phyloP scores from a whole-genome alignment of 2,329 filamentous ascomycete species.

The Xylariomycetidae sp. region DNA sequence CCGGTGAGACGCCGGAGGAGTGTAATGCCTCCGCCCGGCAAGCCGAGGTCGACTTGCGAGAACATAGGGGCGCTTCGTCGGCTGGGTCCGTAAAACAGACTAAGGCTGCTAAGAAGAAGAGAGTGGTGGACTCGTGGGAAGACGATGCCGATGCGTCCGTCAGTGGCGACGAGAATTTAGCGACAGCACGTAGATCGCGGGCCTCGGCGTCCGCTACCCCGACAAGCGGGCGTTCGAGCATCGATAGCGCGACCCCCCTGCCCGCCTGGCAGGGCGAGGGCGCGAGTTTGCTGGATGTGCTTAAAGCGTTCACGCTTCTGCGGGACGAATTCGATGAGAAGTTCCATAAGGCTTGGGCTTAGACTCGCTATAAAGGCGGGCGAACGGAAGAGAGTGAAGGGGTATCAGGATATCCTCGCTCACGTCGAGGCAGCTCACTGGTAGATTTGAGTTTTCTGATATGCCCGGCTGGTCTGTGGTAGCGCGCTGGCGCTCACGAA shows the following conservation, averaged over 20 bases:
- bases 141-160: constrained; percentile 30
- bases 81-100: constrained; percentile 20
- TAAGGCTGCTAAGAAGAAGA: constrained; percentile 41
- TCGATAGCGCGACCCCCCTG: background rate
- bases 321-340: constrained; percentile 59
- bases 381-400: too few relatives aligned
- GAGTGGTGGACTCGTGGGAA: constrained; percentile 48
- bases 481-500: too few relatives aligned
- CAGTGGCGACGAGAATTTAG: constrained; percentile 25
- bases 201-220: background rate
- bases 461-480: too few relatives aligned
- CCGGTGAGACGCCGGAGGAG: constrained; percentile 23
- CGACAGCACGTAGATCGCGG: constrained; percentile 5
- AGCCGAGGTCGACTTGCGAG: constrained; percentile 24
- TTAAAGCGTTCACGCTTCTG: constrained; percentile 54
- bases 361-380: too few relatives aligned
- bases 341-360: constrained; percentile 59
- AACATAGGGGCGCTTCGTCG: constrained; percentile 27
- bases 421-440: too few relatives aligned
- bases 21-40: too few relatives aligned
- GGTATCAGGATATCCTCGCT: too few relatives aligned
- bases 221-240: background rate
- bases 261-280: constrained; percentile 30
- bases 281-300: constrained; percentile 48
- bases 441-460: too few relatives aligned